Evolutionary conservation across 495 filamentous ascomycete species (phyloP).

Genomic region (Podospora tetraspora): DNA sequence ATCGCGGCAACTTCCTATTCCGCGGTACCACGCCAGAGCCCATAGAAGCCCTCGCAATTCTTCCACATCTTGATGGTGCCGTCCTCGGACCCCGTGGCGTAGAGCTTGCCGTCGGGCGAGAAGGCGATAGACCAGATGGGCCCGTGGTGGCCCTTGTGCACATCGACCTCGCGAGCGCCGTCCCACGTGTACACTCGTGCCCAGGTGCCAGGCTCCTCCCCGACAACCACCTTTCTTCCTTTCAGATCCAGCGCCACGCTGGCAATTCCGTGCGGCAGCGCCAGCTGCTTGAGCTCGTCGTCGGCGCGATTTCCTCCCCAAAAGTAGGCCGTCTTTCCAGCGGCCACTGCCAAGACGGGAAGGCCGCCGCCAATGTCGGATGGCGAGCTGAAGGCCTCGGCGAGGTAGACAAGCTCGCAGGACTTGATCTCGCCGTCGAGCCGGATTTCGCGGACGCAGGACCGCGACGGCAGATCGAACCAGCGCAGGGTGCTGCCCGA

Average conservation of each 20-base stretch:
- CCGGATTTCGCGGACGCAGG: constrained; percentile 61
- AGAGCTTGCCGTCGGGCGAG: constrained; percentile 90
- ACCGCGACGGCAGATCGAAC: constrained; percentile 80
- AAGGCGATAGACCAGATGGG: constrained; percentile 94
- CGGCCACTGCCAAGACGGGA: constrained; percentile 60
- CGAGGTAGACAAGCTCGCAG: constrained; percentile 72
- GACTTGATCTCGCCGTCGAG: constrained; percentile 82
- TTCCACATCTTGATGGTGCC: constrained; percentile 91
- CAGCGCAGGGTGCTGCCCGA: constrained; percentile 89
- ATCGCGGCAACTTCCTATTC: constrained; percentile 11
- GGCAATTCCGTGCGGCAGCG: constrained; percentile 76
- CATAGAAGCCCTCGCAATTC: constrained; percentile 53
- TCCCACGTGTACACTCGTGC: constrained; percentile 87
- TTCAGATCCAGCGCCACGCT: constrained; percentile 81
- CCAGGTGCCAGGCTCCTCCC: constrained; percentile 87
- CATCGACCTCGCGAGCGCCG: constrained; percentile 71
- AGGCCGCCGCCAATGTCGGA: constrained; percentile 49
- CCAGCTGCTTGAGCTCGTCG: constrained; percentile 67
- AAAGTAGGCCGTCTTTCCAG: constrained; percentile 88
- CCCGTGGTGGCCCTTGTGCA: constrained; percentile 95
- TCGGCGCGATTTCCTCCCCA: constrained; percentile 72
- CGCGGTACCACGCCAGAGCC: constrained; percentile 43
- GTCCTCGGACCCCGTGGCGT: constrained; percentile 94
- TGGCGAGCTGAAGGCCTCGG: constrained; percentile 34
- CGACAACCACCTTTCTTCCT: constrained; percentile 77